phyloP scores from a whole-genome alignment of 495 filamentous ascomycete genomes.

The Hypoxylon perforatum region DNA sequence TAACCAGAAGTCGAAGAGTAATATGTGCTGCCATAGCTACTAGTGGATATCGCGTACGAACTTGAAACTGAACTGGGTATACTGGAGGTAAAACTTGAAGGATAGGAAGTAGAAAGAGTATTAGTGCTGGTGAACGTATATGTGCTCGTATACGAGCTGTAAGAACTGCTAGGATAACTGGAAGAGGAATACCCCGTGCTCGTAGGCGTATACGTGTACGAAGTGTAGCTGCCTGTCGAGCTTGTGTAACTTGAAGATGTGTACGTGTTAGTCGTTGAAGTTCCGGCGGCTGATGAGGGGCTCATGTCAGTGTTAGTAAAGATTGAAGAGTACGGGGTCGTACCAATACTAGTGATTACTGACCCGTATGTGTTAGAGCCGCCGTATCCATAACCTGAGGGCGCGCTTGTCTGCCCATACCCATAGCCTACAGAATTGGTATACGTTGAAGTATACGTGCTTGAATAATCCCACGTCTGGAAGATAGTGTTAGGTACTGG shows the following conservation, averaged over 20 bases:
- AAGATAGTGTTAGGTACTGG: background rate
- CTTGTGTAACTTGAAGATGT: constrained; percentile 15
- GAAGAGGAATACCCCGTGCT: background rate
- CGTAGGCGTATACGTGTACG: background rate
- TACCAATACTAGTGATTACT: constrained; percentile 42
- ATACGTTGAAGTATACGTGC: background rate
- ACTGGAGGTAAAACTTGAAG: constrained; percentile 1
- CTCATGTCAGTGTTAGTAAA: constrained; percentile 46
- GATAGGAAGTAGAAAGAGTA: constrained; percentile 3
- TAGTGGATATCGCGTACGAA: background rate
- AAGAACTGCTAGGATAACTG: background rate
- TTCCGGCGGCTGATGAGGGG: constrained; percentile 32
- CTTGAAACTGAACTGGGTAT: constrained; percentile 14
- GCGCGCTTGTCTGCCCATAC: constrained; percentile 6
- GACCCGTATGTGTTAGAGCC: constrained; percentile 34
- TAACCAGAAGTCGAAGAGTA: constrained; percentile 6
- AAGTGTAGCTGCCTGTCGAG: background rate
- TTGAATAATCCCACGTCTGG: background rate
- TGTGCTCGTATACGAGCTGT: background rate
- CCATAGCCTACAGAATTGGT: background rate
- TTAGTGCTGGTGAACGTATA: constrained; percentile 10
- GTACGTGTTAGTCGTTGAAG: constrained; percentile 19
- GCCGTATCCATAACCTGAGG: constrained; percentile 13
- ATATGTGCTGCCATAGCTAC: background rate
- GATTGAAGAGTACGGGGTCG: constrained; percentile 42